These are phyloP conservation scores for Microascus cirrosus DNA, from an alignment of 2,329 filamentous ascomycete genomes.

Conservation along the genomic window DNA sequence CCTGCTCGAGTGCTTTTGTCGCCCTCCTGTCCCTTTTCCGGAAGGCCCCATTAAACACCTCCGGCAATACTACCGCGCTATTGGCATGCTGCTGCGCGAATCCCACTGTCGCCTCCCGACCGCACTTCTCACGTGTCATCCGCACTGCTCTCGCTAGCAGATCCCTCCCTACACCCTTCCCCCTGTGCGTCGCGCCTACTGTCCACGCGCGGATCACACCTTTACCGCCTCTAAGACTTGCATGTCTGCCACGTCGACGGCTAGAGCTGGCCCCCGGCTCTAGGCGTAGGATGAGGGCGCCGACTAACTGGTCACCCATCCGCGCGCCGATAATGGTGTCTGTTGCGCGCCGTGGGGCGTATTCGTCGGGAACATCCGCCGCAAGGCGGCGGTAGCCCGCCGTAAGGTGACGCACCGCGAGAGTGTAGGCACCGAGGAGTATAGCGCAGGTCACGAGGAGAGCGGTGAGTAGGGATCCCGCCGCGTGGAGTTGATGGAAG, in stretches of 20 bases:
- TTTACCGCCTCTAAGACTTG: conserved; percentile 29
- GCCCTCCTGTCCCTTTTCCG: conserved; percentile 48
- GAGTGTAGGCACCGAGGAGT: conserved; percentile 51
- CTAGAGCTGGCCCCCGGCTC: conserved; percentile 23
- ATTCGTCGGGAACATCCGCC: conserved; percentile 49
- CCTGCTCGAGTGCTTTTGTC: conserved; percentile 36
- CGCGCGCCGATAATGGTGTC: conserved; percentile 55
- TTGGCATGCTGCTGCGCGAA: conserved; percentile 75
- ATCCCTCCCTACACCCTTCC: conserved; percentile 59
- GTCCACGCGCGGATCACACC: conserved; percentile 78
- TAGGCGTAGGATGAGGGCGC: conserved; percentile 57
- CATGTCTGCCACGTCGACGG: conserved; percentile 7
- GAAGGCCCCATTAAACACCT: conserved; percentile 51
- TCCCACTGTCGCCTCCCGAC: conserved; percentile 53
- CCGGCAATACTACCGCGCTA: conserved; percentile 50
- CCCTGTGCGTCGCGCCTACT: conserved; percentile 56
- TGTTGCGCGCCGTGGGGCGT: conserved; percentile 39
- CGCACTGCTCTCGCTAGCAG: conserved; percentile 64
- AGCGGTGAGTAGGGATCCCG: conserved; percentile 55
- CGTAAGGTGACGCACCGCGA: conserved; percentile 48
- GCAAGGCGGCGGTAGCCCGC: conserved; percentile 52
- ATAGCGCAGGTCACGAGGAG: conserved; percentile 53
- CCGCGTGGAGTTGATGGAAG: conserved; percentile 31
- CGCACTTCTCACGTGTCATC: conserved; percentile 56
- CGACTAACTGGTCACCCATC: conserved; percentile 59